Conservation (phyloP, 2,329 filamentous ascomycete genomes). For the Colletotrichum graminicola region DNA sequence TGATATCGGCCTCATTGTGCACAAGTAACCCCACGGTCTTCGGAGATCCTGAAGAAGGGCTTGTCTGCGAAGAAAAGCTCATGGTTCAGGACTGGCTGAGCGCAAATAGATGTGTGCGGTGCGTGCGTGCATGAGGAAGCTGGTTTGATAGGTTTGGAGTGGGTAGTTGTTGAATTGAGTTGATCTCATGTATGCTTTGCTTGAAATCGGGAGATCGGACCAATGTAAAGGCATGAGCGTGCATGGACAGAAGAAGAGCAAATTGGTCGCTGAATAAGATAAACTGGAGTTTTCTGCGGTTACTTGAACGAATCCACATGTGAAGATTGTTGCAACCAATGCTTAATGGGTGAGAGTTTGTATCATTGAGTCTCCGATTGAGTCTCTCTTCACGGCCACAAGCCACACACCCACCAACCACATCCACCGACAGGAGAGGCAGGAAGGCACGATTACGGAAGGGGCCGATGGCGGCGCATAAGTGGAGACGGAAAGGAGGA, state of each 20-base stretch:
- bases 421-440: too few relatives aligned
- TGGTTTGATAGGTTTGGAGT: neutral
- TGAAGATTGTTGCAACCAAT: neutral
- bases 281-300: neutral
- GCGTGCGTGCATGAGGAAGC: neutral
- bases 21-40: too few relatives aligned
- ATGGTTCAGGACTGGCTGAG: neutral
- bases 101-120: neutral
- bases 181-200: constrained; percentile 8
- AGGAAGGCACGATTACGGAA: constrained; percentile 2
- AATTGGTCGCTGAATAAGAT: neutral
- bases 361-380: neutral
- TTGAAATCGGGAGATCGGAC: neutral
- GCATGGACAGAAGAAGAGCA: neutral
- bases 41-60: constrained; percentile 6
- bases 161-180: constrained; percentile 4
- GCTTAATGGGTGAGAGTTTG: neutral
- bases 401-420: neutral
- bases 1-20: too few relatives aligned
- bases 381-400: neutral
- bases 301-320: neutral
- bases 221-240: constrained; percentile 1
- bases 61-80: constrained; percentile 15
- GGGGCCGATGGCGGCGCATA: neutral
- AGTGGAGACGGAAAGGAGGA: neutral